These are phyloP conservation scores for Yarrowia sp. DNA, from an alignment of 805 yeast species.

Conservation along the genomic window DNA sequence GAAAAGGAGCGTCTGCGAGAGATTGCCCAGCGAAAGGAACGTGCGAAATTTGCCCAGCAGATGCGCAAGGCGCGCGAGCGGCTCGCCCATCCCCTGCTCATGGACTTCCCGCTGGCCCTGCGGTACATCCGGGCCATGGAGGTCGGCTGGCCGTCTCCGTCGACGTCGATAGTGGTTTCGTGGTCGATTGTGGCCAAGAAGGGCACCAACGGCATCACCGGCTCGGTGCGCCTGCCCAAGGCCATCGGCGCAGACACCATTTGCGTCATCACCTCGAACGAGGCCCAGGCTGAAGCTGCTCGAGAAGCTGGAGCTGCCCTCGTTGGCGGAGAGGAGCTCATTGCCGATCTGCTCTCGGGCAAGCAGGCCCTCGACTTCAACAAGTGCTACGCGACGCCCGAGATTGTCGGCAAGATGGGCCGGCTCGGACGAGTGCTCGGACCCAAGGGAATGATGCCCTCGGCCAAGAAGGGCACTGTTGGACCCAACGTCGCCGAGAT, in stretches of 20 bases:
- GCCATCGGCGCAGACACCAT: constrained; percentile 65
- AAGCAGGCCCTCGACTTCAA: constrained; percentile 54
- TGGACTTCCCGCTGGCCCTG: constrained; percentile 71
- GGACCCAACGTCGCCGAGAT: constrained; percentile 57
- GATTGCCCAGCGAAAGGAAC: constrained; percentile 14
- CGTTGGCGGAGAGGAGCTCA: constrained; percentile 71
- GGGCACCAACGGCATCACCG: constrained; percentile 73
- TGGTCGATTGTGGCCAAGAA: constrained; percentile 65
- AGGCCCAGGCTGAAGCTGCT: constrained; percentile 53
- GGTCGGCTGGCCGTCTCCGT: constrained; percentile 75
- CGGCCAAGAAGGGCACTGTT: constrained; percentile 81
- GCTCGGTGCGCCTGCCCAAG: constrained; percentile 68
- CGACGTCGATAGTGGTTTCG: constrained; percentile 66
- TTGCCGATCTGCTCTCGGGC: constrained; percentile 57
- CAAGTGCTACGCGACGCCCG: constrained; percentile 83
- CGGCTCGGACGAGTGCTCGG: constrained; percentile 80
- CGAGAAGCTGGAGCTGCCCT: constrained; percentile 56
- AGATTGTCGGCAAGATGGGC: constrained; percentile 58
- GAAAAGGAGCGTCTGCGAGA: constrained; percentile 16
- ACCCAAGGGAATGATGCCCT: constrained; percentile 87
- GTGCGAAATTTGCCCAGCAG: not conserved
- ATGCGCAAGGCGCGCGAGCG: constrained; percentile 24
- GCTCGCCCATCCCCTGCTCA: constrained; percentile 51
- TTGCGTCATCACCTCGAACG: constrained; percentile 63
- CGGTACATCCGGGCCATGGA: constrained; percentile 83